Evolutionary conservation across 2,329 filamentous ascomycete genomes (phyloP), one percentile per base, ranked within the genome.

Genomic region (Venturia carpophila): DNA sequence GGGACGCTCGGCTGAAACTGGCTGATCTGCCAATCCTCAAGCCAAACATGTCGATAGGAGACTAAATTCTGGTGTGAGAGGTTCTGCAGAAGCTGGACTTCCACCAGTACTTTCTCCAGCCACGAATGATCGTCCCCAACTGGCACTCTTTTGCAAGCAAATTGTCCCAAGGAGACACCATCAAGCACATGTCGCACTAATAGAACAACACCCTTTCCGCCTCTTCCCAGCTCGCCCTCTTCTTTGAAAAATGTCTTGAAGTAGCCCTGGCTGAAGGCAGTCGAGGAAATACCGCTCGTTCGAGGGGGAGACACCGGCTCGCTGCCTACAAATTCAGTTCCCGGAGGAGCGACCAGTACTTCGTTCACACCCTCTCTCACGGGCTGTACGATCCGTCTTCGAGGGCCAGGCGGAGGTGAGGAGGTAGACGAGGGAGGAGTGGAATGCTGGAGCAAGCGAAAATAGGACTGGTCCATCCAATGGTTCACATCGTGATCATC

Each of bases 1-100:
- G 92, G 92, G 0, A 99, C 92, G 64, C 86, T 91, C 0, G 95
- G 94, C 0, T 92, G 90, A 74, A 99, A 99, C 7, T 70, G 87
- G 68, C 84, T 93, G 63, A 96, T 84, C 69, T 89, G 85, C 64
- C 89, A 87, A 74, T 97, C 89, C 75, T 99, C 93, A 19, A 99
- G 82, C 94, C 94, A 99, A 41, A 96, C 94, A 76, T 97, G 94
- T 7, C 93, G 88, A 74, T 99, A 99, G 0, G 92, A 96, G 0
- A 99, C 94, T 10, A 99, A 81, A 68, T 99, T 99, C 66, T 92
- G 90, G 73, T 99, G 94, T 0, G 91, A 94, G 4, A 99, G 84
- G 70, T 91, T 90, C 70, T 96, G 92, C 30, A 99, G 83, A 30
- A 97, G 81, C 76, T 96, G 92, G 1, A 99, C 95, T 75, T 99